phyloP scores from a whole-genome alignment of 2,329 filamentous ascomycete genomes.

The Pestalotiopsis sp. region DNA sequence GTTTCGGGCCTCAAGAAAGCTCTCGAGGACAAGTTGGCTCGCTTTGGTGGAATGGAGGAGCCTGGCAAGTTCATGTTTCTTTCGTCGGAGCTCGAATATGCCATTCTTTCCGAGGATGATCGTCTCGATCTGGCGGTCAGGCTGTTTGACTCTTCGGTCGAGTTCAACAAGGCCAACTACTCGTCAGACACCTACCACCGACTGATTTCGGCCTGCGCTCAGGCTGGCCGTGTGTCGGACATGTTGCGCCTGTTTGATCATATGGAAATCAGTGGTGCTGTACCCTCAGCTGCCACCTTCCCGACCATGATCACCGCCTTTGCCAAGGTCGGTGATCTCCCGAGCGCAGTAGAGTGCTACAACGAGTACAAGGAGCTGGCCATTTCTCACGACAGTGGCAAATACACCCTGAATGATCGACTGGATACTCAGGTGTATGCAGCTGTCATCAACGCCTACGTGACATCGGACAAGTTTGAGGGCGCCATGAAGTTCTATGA shows the following conservation, averaged over 20 bases:
- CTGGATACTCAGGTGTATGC: slow-evolving; percentile 87
- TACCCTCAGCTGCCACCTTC: slow-evolving; percentile 81
- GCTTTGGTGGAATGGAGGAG: slow-evolving; percentile 74
- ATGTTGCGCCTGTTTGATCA: slow-evolving; percentile 92
- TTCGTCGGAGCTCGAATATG: slow-evolving; percentile 85
- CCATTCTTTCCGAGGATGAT: slow-evolving; percentile 85
- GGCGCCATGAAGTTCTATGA: slow-evolving; percentile 85
- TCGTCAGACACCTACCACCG: slow-evolving; percentile 83
- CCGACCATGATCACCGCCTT: slow-evolving; percentile 96
- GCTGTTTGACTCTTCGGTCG: slow-evolving; percentile 78
- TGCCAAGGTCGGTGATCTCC: slow-evolving; percentile 76
- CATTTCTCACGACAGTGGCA: slow-evolving; percentile 79
- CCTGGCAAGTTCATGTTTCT: slow-evolving; percentile 74
- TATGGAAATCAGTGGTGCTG: slow-evolving; percentile 79
- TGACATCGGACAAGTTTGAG: slow-evolving; percentile 77
- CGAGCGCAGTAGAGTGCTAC: slow-evolving; percentile 91
- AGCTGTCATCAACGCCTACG: slow-evolving; percentile 87
- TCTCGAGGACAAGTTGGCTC: slow-evolving; percentile 79
- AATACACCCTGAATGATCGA: slow-evolving; percentile 68
- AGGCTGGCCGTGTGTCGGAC: slow-evolving; percentile 77
- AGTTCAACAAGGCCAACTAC: slow-evolving; percentile 66
- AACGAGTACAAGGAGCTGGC: slow-evolving; percentile 91
- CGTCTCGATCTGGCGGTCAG: slow-evolving; percentile 83
- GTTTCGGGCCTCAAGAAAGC: slow-evolving; percentile 72
- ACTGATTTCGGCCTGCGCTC: slow-evolving; percentile 85